Evolutionary conservation across 108 stramenopile species (phyloP), one percentile per base, ranked within the genome.

Genomic region (Mayamaea pseudoterrestris): DNA sequence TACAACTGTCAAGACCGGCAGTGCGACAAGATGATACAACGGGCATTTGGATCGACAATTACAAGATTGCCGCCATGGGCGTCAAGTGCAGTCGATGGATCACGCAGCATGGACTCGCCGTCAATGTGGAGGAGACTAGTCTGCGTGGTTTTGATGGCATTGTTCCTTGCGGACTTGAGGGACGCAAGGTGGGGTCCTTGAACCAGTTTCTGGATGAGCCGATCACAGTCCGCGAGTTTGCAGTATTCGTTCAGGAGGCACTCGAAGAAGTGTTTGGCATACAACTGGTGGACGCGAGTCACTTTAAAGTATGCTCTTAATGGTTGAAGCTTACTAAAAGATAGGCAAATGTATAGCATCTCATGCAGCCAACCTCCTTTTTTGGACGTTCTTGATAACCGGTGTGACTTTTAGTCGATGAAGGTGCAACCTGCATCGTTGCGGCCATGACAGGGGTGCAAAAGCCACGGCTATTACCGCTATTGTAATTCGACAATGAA

Each of bases 71-170:
- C 17, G 93, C 94, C 20, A 46, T 91, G 25, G 97, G 97, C 29
- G 66, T 96, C 43, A 90, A 90, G 50, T 76, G 78, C 12, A 67
- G 84, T 28, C 41, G 84, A 58, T 98, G 98, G 98, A 50, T 95
- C 17, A 98, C 98, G 30, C 89, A 91, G 84, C 98, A 98, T 60
- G 98, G 98, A 11, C 44, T 98, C 12, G 91, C 98, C 26, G 68
- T 98, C 31, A 98, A 98, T 60, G 83, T 97, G 3, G 76, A 79
- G 41, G 26, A 55, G 27, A 24, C 50, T 36, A 64, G 71, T 12
- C 50, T 89, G 45, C 49, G 54, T 44, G 66, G 71, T 35, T 89
- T 89, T 57, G 55, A 71, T 16, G 79, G 79, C 3, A 89, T 89
- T 43, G 80, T 89, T n/a, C 82, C 87, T 3, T 89, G 87, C 53